These are phyloP conservation scores for Sporothrix brunneoviolacea DNA, from an alignment of 2,329 filamentous ascomycete genomes.

Conservation along the genomic window DNA sequence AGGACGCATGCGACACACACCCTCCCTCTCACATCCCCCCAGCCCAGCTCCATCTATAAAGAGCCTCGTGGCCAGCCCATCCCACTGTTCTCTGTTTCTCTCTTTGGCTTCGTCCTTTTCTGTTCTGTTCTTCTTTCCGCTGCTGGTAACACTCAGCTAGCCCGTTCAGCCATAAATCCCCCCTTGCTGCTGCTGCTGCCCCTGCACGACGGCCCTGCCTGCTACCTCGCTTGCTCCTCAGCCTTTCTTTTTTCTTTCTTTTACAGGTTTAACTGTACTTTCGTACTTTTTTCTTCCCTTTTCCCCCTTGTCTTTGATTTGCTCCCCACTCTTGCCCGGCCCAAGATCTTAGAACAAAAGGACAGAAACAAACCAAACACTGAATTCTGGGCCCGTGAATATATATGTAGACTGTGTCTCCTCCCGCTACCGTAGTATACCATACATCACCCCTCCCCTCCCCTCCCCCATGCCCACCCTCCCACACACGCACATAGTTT, in stretches of 20 bases:
- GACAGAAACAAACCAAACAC: background rate
- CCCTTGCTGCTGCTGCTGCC: background rate
- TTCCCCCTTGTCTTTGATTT: background rate
- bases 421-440: background rate
- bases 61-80: too few species aligned
- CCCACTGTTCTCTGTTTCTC: too few species aligned
- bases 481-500: conserved; percentile 1
- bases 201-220: too few species aligned
- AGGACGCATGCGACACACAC: too few species aligned
- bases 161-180: conserved; percentile 1
- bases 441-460: background rate
- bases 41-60: too few species aligned
- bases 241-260: background rate
- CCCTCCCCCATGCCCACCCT: background rate
- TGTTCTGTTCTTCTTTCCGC: background rate
- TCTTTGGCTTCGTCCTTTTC: background rate
- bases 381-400: background rate
- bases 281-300: background rate
- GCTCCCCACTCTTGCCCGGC: background rate
- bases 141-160: background rate
- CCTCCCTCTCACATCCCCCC: too few species aligned
- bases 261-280: background rate
- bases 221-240: too few species aligned
- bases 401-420: background rate
- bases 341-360: background rate